These are phyloP conservation scores for Ceratocystis harringtonii DNA, from an alignment of 2,329 filamentous ascomycete genomes.

Conservation along the genomic window DNA sequence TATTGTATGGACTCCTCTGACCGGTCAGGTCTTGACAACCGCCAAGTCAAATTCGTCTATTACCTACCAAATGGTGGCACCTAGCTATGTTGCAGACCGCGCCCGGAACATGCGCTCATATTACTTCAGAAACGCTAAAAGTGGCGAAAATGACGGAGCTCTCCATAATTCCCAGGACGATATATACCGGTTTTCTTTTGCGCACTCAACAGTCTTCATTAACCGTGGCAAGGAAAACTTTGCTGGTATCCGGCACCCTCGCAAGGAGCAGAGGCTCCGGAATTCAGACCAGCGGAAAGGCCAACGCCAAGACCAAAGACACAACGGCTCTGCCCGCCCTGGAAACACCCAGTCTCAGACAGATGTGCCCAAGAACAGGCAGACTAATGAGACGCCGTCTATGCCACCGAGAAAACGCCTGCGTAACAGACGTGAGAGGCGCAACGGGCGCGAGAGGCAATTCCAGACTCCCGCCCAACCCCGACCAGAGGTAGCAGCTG, in stretches of 20 bases:
- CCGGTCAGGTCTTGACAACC: slow-evolving; percentile 23
- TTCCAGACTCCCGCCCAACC: neutral
- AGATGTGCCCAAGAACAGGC: neutral
- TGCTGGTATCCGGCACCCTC: slow-evolving; percentile 45
- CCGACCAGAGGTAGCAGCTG: neutral
- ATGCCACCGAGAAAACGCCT: neutral
- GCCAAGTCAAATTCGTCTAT: slow-evolving; percentile 28
- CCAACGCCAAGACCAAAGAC: neutral
- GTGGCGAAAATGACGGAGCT: slow-evolving; percentile 29
- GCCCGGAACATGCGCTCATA: slow-evolving; percentile 40
- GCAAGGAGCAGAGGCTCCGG: slow-evolving; percentile 22
- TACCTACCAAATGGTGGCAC: slow-evolving; percentile 42
- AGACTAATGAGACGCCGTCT: neutral
- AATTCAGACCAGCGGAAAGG: slow-evolving; percentile 13
- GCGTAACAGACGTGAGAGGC: neutral
- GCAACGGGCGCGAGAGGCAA: neutral
- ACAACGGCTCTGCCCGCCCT: neutral
- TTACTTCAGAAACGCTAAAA: slow-evolving; percentile 27
- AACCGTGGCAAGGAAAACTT: slow-evolving; percentile 60
- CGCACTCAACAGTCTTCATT: slow-evolving; percentile 49
- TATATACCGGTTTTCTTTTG: slow-evolving; percentile 59
- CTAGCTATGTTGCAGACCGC: slow-evolving; percentile 48
- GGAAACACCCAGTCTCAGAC: neutral
- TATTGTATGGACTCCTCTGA: slow-evolving; percentile 14
- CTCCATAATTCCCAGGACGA: neutral